Percentiles rank a stretch among this genome's conserved stretches.
These are phyloP conservation scores for Protomyces lactucae-debilis DNA, from an alignment of 1,139 yeast species.

Conservation along the genomic window DNA sequence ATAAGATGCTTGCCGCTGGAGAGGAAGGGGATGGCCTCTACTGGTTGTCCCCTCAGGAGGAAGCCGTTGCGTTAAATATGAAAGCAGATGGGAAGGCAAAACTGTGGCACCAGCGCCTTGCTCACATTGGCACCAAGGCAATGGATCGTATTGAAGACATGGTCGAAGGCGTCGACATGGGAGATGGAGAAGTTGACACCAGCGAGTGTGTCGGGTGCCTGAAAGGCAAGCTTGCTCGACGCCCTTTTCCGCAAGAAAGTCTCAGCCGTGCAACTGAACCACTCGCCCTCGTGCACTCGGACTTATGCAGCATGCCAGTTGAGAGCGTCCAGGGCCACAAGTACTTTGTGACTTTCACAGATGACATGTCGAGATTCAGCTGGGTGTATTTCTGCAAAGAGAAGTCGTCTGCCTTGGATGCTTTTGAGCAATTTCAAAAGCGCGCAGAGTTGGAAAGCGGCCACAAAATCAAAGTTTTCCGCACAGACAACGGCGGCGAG, in stretches of 20 bases:
- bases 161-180: neutral
- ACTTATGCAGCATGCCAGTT: neutral
- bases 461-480: neutral
- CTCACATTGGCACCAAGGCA: neutral
- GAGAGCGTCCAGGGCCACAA: neutral
- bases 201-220: neutral
- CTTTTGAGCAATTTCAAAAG: neutral
- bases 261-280: neutral
- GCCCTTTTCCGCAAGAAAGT: neutral
- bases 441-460: neutral
- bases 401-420: neutral
- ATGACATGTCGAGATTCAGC: too few relatives aligned
- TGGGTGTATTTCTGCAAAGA: too few relatives aligned
- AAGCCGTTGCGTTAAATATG: neutral
- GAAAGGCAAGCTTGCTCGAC: neutral
- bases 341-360: neutral
- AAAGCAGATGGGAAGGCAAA: neutral
- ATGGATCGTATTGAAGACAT: neutral
- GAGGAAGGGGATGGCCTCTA: neutral
- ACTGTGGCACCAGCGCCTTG: neutral
- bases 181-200: neutral
- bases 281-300: neutral
- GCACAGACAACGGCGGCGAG: too few relatives aligned
- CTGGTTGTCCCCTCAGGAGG: neutral
- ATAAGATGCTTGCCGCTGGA: neutral